A percentile compares a stretch with the other conserved stretches of the same genome.
phyloP scores from a whole-genome alignment of 192 early-diverging fungal species.

The Diversispora eburnea region DNA sequence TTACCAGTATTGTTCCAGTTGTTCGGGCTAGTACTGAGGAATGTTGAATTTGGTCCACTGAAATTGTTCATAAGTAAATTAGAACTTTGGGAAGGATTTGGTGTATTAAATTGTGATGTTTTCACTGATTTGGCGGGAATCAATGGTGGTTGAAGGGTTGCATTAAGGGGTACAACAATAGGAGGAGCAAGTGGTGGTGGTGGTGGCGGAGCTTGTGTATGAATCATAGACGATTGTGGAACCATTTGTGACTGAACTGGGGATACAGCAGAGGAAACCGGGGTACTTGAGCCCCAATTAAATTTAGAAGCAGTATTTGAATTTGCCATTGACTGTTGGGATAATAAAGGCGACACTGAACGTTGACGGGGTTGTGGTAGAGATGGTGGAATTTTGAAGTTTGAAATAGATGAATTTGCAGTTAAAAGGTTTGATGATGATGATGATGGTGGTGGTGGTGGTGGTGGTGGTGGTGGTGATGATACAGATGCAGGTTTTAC shows the following conservation, averaged over 20 bases:
- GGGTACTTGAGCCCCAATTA: background rate
- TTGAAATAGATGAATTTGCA: background rate
- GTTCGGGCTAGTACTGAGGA: too few species aligned
- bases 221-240: background rate
- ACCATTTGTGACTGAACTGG: background rate
- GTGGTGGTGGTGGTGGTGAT: conserved; percentile 9
- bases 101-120: background rate
- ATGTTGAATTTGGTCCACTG: background rate
- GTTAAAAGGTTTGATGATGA: background rate
- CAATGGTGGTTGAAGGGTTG: background rate
- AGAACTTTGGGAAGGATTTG: background rate
- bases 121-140: background rate
- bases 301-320: background rate
- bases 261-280: background rate
- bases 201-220: conserved; percentile 1
- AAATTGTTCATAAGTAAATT: conserved; percentile 4
- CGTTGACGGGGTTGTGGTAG: background rate
- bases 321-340: background rate
- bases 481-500: background rate
- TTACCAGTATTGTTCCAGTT: too few species aligned
- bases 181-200: background rate
- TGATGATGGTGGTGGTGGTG: background rate
- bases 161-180: background rate
- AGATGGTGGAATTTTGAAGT: background rate
- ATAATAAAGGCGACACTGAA: too few species aligned